Evolutionary conservation across 169 alveolate genomes (phyloP).

Genomic region (Plasmodium knowlesi): DNA sequence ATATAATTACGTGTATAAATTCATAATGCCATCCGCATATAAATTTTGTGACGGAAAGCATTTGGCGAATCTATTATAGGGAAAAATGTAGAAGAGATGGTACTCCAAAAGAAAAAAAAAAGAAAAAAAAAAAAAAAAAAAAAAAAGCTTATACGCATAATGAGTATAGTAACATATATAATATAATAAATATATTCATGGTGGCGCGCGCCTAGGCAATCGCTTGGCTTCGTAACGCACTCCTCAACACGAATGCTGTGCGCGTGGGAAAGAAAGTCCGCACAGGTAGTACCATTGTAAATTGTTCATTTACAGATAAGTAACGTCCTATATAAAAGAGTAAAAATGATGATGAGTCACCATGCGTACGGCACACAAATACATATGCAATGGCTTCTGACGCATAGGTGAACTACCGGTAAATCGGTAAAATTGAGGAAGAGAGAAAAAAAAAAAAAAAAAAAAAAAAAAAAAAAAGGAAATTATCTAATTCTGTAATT

Average conservation of each 20-base stretch:
- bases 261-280: neutral
- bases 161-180: neutral
- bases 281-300: neutral
- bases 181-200: neutral
- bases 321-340: neutral
- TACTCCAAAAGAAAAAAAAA: neutral
- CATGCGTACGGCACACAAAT: neutral
- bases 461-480: neutral
- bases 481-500: neutral
- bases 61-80: neutral
- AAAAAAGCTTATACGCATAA: neutral
- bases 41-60: neutral
- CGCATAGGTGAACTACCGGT: neutral
- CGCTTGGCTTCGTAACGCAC: neutral
- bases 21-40: neutral
- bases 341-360: neutral
- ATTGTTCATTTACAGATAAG: neutral
- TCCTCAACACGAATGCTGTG: neutral
- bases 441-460: neutral
- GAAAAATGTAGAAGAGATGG: conserved; percentile 1
- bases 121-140: neutral
- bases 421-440: neutral
- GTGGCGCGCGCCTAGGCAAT: neutral
- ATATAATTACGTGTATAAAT: neutral
- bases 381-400: neutral